Percentiles rank a stretch among this genome's conserved stretches.
Evolutionary conservation across 805 yeast genomes (phyloP).

Genomic region (Kockiozyma suomiensis): DNA sequence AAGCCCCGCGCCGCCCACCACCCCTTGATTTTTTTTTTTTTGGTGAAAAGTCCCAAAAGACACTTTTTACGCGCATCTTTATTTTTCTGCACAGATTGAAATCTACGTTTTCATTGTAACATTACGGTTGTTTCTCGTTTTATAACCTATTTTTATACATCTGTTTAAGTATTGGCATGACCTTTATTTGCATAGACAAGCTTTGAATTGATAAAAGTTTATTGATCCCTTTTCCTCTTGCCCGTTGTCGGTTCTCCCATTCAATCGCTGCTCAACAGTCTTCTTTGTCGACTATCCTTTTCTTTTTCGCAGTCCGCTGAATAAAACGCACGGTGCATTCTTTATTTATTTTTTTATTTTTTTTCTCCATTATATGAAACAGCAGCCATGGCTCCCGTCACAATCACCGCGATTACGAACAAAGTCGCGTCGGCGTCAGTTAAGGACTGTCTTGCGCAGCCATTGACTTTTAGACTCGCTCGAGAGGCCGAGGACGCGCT

Average conservation of each 20-base stretch:
- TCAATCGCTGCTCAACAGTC: too few relatives aligned
- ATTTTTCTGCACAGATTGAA: neutral
- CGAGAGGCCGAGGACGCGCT: conserved; percentile 23
- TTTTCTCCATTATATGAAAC: neutral
- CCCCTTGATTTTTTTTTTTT: neutral
- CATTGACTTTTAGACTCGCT: conserved; percentile 25
- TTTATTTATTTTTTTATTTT: too few relatives aligned
- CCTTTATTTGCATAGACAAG: neutral
- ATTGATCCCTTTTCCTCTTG: neutral
- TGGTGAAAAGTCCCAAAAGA: neutral
- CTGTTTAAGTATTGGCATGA: neutral
- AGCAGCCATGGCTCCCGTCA: conserved; percentile 20
- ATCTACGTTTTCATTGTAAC: too few relatives aligned
- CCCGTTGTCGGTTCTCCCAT: too few relatives aligned
- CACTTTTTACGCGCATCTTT: neutral
- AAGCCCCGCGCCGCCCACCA: neutral
- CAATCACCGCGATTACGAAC: conserved; percentile 28
- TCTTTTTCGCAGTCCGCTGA: too few relatives aligned
- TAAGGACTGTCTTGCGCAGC: conserved; percentile 25
- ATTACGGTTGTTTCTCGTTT: too few relatives aligned
- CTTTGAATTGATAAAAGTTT: too few relatives aligned
- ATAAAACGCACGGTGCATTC: too few relatives aligned
- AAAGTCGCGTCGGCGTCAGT: conserved; percentile 13
- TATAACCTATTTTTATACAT: too few relatives aligned
- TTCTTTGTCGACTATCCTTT: too few relatives aligned